These are phyloP conservation scores for Aspergillus unguis DNA, from an alignment of 2,329 filamentous ascomycete genomes.

Conservation along the genomic window DNA sequence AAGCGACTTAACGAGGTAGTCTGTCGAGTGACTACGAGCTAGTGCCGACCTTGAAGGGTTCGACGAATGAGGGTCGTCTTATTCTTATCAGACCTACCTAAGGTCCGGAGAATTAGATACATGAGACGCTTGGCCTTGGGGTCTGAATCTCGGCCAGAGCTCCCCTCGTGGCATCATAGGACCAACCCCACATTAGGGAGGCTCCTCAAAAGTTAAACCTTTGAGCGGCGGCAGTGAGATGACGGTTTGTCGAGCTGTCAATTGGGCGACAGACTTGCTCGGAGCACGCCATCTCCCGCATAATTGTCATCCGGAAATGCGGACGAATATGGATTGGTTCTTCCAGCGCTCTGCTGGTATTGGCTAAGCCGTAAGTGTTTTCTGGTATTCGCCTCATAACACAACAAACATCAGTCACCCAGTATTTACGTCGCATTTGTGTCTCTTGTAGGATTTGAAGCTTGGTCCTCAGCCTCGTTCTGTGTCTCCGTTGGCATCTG, in stretches of 20 bases:
- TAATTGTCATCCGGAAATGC: too few species aligned
- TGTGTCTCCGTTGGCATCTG: slow-evolving; percentile 4
- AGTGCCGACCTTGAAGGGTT: slow-evolving; percentile 3
- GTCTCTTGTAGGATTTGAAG: slow-evolving; percentile 1
- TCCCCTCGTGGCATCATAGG: neutral
- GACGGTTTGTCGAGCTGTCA: too few species aligned
- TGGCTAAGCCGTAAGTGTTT: too few species aligned
- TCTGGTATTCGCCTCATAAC: neutral
- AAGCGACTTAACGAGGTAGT: slow-evolving; percentile 1
- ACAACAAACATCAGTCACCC: neutral
- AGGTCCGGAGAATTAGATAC: neutral
- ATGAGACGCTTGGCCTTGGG: neutral
- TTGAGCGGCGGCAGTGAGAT: too few species aligned
- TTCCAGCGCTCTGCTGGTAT: too few species aligned
- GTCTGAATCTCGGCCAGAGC: too few species aligned
- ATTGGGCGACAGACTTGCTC: too few species aligned
- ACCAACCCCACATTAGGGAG: neutral
- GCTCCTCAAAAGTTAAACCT: neutral
- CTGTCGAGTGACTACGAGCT: slow-evolving; percentile 8
- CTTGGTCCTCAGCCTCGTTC: slow-evolving; percentile 15
- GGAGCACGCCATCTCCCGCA: too few species aligned
- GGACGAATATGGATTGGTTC: too few species aligned
- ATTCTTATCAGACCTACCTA: slow-evolving; percentile 1
- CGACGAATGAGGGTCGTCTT: slow-evolving; percentile 5
- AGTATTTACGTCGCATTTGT: neutral